These are phyloP conservation scores for Rhizopogon vesiculosus DNA, from an alignment of 768 basidiomycete species.

Conservation along the genomic window DNA sequence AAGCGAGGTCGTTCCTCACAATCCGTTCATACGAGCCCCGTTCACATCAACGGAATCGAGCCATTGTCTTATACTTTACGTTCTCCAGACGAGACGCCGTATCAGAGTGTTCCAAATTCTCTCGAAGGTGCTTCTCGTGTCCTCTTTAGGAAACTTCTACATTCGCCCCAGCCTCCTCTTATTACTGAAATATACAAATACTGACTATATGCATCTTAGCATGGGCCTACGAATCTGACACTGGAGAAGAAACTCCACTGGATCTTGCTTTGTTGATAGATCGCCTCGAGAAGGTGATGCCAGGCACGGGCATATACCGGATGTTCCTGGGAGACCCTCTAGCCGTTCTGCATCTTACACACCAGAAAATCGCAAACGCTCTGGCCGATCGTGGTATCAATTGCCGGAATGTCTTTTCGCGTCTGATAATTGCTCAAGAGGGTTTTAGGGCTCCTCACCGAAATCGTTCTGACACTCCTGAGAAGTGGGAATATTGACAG, in stretches of 20 bases:
- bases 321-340: constrained; percentile 1
- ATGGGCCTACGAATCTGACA: constrained; percentile 35
- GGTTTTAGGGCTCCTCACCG: constrained; percentile 41
- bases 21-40: neutral
- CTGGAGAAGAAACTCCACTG: constrained; percentile 38
- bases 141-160: neutral
- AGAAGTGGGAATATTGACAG: constrained; percentile 39
- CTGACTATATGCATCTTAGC: constrained; percentile 24
- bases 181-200: neutral
- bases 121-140: neutral
- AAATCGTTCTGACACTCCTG: constrained; percentile 39
- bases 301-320: constrained; percentile 6
- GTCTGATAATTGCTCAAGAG: constrained; percentile 14
- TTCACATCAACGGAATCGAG: neutral
- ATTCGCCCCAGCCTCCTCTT: neutral
- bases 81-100: neutral
- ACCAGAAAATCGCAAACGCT: constrained; percentile 38
- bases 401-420: constrained; percentile 26
- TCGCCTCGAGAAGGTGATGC: constrained; percentile 33
- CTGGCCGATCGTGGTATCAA: constrained; percentile 19
- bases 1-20: constrained; percentile 1
- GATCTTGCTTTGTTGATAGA: constrained; percentile 32
- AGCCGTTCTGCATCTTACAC: constrained; percentile 7
- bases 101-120: neutral
- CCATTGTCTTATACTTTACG: neutral